These are phyloP conservation scores for Colletotrichum zoysiae DNA, from an alignment of 2,329 filamentous ascomycete species.

Conservation along the genomic window DNA sequence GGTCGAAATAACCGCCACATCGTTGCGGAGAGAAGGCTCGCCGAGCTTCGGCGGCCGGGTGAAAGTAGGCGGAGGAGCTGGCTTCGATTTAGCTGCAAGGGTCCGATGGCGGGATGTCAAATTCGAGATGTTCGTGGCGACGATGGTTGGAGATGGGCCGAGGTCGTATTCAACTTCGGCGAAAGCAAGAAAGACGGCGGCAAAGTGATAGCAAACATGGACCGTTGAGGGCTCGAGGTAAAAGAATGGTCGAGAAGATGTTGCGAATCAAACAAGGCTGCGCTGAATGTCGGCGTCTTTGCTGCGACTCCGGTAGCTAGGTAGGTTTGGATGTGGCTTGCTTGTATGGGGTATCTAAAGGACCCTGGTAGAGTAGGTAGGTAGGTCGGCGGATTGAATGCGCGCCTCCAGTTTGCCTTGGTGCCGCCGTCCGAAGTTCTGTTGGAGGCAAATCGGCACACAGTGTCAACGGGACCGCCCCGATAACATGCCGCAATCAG, in stretches of 20 bases:
- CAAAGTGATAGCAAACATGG: neutral
- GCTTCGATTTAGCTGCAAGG: neutral
- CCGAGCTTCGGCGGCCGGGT: conserved; percentile 29
- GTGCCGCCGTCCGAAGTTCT: conserved; percentile 17
- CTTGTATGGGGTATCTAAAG: neutral
- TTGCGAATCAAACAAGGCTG: neutral
- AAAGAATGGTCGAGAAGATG: neutral
- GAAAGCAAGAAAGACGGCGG: conserved; percentile 1
- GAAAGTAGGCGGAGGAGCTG: neutral
- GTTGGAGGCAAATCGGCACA: conserved; percentile 20
- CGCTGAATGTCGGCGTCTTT: neutral
- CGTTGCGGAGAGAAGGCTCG: conserved; percentile 20
- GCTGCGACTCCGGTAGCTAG: neutral
- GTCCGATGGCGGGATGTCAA: neutral
- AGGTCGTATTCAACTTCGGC: neutral
- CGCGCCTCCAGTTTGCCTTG: conserved; percentile 7
- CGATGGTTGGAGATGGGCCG: conserved; percentile 8
- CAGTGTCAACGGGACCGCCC: conserved; percentile 18
- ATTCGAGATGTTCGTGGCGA: conserved; percentile 1
- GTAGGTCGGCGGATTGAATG: neutral
- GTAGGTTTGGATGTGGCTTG: neutral
- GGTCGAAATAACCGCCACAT: conserved; percentile 41
- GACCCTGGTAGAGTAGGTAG: conserved; percentile 5
- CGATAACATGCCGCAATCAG: neutral
- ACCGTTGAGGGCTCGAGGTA: neutral